Percentiles rank a stretch among this genome's conserved stretches.
Evolutionary conservation across 139 green algal genomes (phyloP).

Genomic region (Coelastrella sp.): DNA sequence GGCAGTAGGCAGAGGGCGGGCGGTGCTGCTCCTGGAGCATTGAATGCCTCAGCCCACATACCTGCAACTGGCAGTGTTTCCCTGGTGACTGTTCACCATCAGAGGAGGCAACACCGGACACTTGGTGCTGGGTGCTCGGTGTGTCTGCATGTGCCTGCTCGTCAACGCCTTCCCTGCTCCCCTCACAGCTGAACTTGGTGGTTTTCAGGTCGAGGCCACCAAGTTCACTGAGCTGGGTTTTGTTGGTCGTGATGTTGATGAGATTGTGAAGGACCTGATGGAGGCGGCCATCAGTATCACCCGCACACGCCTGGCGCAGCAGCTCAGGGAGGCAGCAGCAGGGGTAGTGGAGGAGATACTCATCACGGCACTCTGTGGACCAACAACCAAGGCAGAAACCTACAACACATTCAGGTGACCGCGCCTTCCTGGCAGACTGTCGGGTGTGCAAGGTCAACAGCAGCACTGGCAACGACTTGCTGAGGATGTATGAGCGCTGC

Average conservation of each 20-base stretch:
- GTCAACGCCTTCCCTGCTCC: neutral
- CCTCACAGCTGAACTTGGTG: no score
- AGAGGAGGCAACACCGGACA: neutral
- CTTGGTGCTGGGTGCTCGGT: no score
- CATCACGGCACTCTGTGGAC: slow-evolving; percentile 4
- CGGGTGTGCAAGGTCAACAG: no score
- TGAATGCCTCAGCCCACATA: neutral
- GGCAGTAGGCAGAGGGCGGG: neutral
- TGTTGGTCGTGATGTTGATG: slow-evolving; percentile 95
- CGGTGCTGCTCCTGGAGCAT: neutral
- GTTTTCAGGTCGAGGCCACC: slow-evolving; percentile 87
- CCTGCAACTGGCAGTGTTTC: neutral
- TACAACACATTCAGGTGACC: slow-evolving; percentile 24
- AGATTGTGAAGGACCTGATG: slow-evolving; percentile 93
- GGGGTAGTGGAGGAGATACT: slow-evolving; percentile 18
- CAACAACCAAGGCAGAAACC: neutral
- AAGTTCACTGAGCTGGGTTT: slow-evolving; percentile 99
- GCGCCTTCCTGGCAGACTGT: neutral
- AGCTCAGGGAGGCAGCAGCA: slow-evolving; percentile 6
- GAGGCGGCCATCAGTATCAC: slow-evolving; percentile 88
- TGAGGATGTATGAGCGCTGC: no score
- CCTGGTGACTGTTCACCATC: neutral
- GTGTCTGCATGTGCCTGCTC: neutral
- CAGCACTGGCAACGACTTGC: no score
- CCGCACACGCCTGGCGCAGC: slow-evolving; percentile 55